Base-by-base conservation (phyloP, 164 flowering plant species). In the Cinnamomum chago region DNA sequence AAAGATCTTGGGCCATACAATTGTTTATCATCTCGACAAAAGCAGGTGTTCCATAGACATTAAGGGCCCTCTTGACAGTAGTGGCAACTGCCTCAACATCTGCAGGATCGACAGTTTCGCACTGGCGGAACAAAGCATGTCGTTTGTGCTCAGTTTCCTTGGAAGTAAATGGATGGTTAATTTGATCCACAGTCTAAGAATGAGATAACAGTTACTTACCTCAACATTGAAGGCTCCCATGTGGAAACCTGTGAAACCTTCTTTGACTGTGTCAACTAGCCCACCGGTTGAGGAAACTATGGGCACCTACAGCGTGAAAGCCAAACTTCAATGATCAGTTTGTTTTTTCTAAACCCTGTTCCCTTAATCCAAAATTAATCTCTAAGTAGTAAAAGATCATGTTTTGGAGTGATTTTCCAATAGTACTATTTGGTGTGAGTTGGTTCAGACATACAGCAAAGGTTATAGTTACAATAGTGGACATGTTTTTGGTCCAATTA, bases 281-380 rank as follows among this genome's bases (percentile, higher is more conserved):
- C 99, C 99, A 77, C 99, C 99, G 65, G 98, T 93, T 20, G 97
- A 90, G 67, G 94, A 87, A 58, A 89, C 94, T 65, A 90, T 83
- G 12, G 93, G 89, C 15, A 74, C 55, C 76, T 74, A 33, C 27
- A 73, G 18, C 71, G 24, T 24, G 51, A 50, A 24, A 73, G 1
- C 7, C 13, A 9, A 67, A 23, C 28, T 15, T 23, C 15, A 65
- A 40, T 40, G 47, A 40, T 40, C 47, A 7, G 47, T 40, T 40
- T 40, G 47, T 9, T 40, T 40, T 40, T 40, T 40, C 47, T 7
- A 1, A 40, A 40, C 47, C 47, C 47, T 40, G 47, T 6, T 40
- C 47, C 47, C 47, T 40, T 40, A 40, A 40, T 40, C 9, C 47
- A 40, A 40, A 40, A 40, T 40, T 40, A 40, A 40, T 40, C 11